phyloP scores from a whole-genome alignment of 179 eudicot genomes.

The Beta lomatogona region DNA sequence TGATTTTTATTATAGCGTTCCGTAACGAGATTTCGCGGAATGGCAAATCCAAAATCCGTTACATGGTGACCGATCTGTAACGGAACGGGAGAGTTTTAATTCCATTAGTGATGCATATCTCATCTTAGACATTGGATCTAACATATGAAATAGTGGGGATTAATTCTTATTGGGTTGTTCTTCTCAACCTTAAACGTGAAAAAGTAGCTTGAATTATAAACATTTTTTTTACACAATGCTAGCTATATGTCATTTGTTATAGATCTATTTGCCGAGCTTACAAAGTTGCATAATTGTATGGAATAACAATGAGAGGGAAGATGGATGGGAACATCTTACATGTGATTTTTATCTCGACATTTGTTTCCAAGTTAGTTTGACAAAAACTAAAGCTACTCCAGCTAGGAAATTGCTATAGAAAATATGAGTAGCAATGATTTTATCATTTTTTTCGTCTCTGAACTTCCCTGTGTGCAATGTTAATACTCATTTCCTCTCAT shows the following conservation, averaged over 20 bases:
- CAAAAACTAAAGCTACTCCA: not conserved
- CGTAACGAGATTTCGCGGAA: too few relatives aligned
- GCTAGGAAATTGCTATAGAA: not conserved
- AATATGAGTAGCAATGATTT: not conserved
- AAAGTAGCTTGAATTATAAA: not conserved
- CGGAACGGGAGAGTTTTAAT: too few relatives aligned
- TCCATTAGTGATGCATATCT: too few relatives aligned
- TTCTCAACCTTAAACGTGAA: not conserved
- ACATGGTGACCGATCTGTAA: too few relatives aligned
- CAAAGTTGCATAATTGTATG: not conserved
- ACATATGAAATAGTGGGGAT: too few relatives aligned
- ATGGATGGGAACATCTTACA: not conserved
- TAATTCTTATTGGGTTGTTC: not conserved
- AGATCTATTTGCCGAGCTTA: not conserved
- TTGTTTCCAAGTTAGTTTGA: not conserved
- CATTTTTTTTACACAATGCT: not conserved
- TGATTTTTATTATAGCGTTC: too few relatives aligned
- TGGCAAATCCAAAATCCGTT: too few relatives aligned
- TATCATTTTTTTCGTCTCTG: not conserved
- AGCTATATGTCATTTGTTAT: not conserved
- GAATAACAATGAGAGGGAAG: not conserved
- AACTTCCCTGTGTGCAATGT: not conserved
- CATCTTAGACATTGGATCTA: too few relatives aligned
- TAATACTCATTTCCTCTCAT: not conserved
- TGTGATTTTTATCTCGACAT: not conserved